phyloP scores from a whole-genome alignment of 257 asterid species.

The Nicotiana undulata region DNA sequence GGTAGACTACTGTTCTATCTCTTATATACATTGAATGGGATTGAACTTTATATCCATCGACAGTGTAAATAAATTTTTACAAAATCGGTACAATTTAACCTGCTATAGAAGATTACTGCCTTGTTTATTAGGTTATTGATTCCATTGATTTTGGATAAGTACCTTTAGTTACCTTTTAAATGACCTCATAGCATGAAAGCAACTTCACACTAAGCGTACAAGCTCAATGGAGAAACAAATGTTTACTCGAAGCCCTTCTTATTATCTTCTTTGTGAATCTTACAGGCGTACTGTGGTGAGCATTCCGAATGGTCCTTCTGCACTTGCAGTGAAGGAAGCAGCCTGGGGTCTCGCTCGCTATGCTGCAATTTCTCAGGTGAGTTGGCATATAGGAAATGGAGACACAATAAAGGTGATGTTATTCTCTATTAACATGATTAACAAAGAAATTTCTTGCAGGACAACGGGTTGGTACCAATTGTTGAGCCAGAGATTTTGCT shows the following conservation, averaged over 20 bases:
- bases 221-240: neutral
- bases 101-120: neutral
- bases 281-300: constrained; percentile 75
- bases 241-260: neutral
- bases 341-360: constrained; percentile 90
- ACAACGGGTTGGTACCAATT: constrained; percentile 73
- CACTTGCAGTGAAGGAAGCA: constrained; percentile 72
- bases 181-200: neutral
- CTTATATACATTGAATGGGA: neutral
- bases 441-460: constrained; percentile 25
- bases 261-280: neutral
- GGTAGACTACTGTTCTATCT: constrained; percentile 19
- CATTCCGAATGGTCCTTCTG: constrained; percentile 71
- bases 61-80: neutral
- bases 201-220: neutral
- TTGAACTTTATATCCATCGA: neutral
- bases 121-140: too few relatives aligned
- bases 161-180: too few relatives aligned
- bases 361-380: constrained; percentile 72
- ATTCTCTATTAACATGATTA: too few relatives aligned
- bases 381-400: neutral
- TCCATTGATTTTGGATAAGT: too few relatives aligned
- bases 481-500: constrained; percentile 76
- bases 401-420: neutral
- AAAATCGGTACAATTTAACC: neutral